Conservation (phyloP, 2,329 filamentous ascomycete genomes). For the Alternaria gaisen region DNA sequence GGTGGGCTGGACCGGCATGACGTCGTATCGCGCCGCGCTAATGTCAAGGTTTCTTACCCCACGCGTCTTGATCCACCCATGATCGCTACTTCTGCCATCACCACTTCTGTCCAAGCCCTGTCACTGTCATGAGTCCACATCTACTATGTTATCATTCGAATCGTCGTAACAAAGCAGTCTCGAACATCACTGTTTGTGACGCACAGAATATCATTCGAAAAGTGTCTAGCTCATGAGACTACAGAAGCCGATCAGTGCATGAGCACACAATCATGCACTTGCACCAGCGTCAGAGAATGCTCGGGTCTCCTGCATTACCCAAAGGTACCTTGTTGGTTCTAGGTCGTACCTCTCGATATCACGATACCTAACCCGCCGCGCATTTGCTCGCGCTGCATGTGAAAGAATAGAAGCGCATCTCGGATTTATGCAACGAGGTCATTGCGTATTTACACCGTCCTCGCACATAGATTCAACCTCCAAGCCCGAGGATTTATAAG, state of each 20-base stretch:
- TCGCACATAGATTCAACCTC: not conserved
- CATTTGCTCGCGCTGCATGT: not conserved
- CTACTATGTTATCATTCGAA: not conserved
- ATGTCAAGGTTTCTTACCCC: conserved; percentile 8
- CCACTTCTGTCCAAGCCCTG: not conserved
- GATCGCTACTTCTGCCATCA: not conserved
- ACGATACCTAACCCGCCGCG: not conserved
- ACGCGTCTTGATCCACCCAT: conserved; percentile 1
- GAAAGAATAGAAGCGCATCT: not conserved
- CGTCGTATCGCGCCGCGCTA: conserved; percentile 8
- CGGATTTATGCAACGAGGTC: not conserved
- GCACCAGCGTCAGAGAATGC: not conserved
- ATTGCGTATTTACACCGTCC: not conserved
- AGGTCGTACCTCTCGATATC: not conserved
- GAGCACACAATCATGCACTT: not conserved
- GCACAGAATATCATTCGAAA: not conserved
- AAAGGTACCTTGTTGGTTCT: not conserved
- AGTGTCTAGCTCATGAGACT: not conserved
- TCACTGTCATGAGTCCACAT: not conserved
- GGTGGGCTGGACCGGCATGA: conserved; percentile 8
- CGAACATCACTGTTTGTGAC: not conserved
- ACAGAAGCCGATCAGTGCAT: not conserved
- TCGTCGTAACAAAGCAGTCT: not conserved
- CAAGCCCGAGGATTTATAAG: not conserved
- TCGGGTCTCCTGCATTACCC: not conserved